Conservation (phyloP, 2,329 filamentous ascomycete genomes). For the Teratosphaeria gauchensis region DNA sequence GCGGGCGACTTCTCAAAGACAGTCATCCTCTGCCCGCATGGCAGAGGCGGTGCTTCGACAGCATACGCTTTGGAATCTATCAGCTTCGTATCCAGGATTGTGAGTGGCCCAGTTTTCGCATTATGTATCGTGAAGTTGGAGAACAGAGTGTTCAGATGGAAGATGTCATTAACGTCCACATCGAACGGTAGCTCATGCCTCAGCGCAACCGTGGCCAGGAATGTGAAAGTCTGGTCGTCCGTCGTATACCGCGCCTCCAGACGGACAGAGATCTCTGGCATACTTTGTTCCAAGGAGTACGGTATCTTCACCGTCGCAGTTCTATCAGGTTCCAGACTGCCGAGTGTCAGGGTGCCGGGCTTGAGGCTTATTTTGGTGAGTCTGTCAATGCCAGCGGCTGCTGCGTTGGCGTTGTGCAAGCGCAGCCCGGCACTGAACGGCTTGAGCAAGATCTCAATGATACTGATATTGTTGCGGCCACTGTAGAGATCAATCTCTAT, state of each 20-base stretch:
- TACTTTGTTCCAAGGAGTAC: slow-evolving; percentile 73
- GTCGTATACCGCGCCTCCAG: slow-evolving; percentile 40
- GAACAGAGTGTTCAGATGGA: slow-evolving; percentile 72
- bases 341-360: slow-evolving; percentile 13
- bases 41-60: slow-evolving; percentile 46
- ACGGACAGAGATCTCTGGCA: slow-evolving; percentile 60
- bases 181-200: slow-evolving; percentile 72
- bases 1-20: slow-evolving; percentile 77
- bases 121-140: slow-evolving; percentile 88
- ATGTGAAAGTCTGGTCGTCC: slow-evolving; percentile 25
- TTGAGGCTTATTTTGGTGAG: slow-evolving; percentile 2
- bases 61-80: slow-evolving; percentile 60
- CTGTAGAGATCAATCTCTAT: slow-evolving; percentile 64
- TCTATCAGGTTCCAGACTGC: slow-evolving; percentile 26
- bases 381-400: slow-evolving; percentile 9
- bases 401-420: slow-evolving; percentile 44
- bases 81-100: slow-evolving; percentile 62
- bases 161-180: slow-evolving; percentile 93
- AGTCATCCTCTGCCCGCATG: slow-evolving; percentile 37
- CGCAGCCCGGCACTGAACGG: slow-evolving; percentile 52
- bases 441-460: slow-evolving; percentile 43
- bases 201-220: slow-evolving; percentile 53
- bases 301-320: slow-evolving; percentile 57
- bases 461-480: slow-evolving; percentile 60
- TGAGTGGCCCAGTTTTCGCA: slow-evolving; percentile 62